phyloP scores from a whole-genome alignment of 768 basidiomycete species.

The Bullera alba region DNA sequence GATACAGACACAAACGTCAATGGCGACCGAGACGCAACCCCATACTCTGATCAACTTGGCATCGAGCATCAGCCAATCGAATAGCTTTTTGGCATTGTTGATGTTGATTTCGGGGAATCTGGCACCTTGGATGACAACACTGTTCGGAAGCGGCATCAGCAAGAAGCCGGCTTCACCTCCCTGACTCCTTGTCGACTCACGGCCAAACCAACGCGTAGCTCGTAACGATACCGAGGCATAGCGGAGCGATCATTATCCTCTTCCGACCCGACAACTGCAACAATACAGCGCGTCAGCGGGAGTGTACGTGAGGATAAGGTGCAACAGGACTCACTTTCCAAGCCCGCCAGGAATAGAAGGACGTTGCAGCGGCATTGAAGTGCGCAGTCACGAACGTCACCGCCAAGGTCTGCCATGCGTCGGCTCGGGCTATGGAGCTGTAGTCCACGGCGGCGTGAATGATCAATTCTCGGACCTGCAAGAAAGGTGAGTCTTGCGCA shows the following conservation, averaged over 20 bases:
- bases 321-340: background rate
- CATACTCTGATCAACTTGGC: background rate
- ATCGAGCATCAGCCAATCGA: background rate
- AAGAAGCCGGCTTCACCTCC: no score
- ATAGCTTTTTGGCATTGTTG: background rate
- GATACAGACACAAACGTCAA: background rate
- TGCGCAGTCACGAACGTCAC: background rate
- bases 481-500: no score
- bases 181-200: background rate
- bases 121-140: background rate
- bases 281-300: no score
- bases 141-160: no score
- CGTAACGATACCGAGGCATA: background rate
- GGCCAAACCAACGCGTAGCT: background rate
- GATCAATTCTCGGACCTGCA: background rate
- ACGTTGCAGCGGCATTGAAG: background rate
- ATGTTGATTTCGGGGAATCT: background rate
- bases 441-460: background rate
- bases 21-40: background rate
- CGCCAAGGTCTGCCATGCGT: background rate
- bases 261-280: background rate
- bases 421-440: background rate
- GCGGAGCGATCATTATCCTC: background rate
- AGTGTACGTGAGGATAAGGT: background rate
- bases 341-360: background rate